Conservation (phyloP, 768 basidiomycete genomes). For the Pulveroboletus sp. region DNA sequence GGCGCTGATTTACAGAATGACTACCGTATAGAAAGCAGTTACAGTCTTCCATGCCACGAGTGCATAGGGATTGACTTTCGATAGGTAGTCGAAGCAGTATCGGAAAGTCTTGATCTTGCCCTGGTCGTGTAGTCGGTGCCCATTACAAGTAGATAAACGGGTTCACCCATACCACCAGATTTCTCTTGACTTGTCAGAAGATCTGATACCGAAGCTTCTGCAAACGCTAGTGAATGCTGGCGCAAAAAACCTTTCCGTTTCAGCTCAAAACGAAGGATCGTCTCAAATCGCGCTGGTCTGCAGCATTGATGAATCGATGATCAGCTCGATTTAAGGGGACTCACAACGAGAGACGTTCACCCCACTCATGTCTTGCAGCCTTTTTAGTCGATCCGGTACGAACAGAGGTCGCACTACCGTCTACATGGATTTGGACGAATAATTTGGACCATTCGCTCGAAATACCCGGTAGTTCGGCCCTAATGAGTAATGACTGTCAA, state of each 20-base stretch:
- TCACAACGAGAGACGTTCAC: slow-evolving; percentile 21
- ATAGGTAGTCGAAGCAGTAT: slow-evolving; percentile 15
- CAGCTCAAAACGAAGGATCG: slow-evolving; percentile 24
- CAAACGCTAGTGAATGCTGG: slow-evolving; percentile 15
- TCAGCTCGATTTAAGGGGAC: neutral
- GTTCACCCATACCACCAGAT: slow-evolving; percentile 3
- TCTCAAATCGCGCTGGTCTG: slow-evolving; percentile 15
- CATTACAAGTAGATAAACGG: neutral
- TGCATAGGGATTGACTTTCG: slow-evolving; percentile 20
- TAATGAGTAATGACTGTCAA: slow-evolving; percentile 26
- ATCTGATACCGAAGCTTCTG: slow-evolving; percentile 15
- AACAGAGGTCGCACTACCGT: slow-evolving; percentile 9
- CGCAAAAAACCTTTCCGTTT: slow-evolving; percentile 18
- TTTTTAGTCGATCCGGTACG: slow-evolving; percentile 17
- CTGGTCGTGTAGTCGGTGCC: slow-evolving; percentile 3
- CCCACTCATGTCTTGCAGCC: slow-evolving; percentile 20
- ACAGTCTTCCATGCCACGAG: slow-evolving; percentile 28
- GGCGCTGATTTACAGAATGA: neutral
- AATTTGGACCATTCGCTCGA: slow-evolving; percentile 23
- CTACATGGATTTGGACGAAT: slow-evolving; percentile 20
- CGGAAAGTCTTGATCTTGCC: slow-evolving; percentile 7
- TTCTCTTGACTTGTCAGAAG: slow-evolving; percentile 10
- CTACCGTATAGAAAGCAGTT: slow-evolving; percentile 28
- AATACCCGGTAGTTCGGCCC: slow-evolving; percentile 19
- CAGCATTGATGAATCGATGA: neutral